Evolutionary conservation across 768 basidiomycete genomes (phyloP), one percentile per base, ranked within the genome.

Genomic region (Psilocybe subaeruginosa): DNA sequence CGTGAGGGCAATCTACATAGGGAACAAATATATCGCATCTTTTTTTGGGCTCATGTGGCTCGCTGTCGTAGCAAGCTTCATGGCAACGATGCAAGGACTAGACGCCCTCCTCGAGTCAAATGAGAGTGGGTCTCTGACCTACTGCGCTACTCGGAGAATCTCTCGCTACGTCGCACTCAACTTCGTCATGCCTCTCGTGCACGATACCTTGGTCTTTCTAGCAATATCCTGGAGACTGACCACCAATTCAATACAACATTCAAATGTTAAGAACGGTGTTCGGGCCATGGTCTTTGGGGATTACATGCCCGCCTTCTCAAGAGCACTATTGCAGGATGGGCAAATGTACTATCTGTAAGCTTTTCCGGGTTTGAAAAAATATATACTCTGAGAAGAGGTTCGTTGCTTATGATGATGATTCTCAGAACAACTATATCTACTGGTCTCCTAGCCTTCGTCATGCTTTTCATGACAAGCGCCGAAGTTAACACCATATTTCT

Each of bases 291-390:
- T 23, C 23, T 23, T 23, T 23, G 23, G 23, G 23, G 23, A 23
- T 23, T 23, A 23, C 23, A 23, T 23, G 23, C 23, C 23, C 23
- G 23, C 23, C 23, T 23, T 23, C 23, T 23, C 51, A 37, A 59
- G 47, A 33, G 60, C 53, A 54, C 58, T 58, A 41, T 39, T 59
- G 35, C 57, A 30, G 41, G 60, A 60, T 41, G 63, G 56, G 12
- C 59, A 64, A 47, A 53, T 58, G 37, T 61, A 61, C 29, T 62
- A 61, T 39, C 30, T 60, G 63, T 60, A 50, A 54, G 55, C 12
- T 16, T n/a, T 52, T 33, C 8, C n/a, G 4, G 7, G 16, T 3
- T 31, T 33, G 8, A 8, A 7, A 12, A 7, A 27, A n/a, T 48
- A n/a, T 8, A 48, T 17, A 23, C 23, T 23, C 23, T 23, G 23